Evolutionary conservation across 2,329 filamentous ascomycete species (phyloP).

Genomic region (Ilyonectria robusta): DNA sequence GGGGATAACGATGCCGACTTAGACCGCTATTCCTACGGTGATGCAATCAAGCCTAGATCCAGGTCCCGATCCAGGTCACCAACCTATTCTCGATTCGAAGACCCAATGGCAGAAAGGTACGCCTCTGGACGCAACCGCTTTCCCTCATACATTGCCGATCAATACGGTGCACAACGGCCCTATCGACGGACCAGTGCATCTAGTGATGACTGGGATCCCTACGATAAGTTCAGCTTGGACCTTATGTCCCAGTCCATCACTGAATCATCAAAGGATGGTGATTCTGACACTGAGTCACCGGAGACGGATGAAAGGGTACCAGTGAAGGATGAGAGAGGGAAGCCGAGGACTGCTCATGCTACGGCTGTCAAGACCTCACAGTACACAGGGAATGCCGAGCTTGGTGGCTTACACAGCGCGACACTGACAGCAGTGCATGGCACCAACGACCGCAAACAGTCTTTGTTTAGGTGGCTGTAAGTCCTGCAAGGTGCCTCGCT

Average conservation of each 20-base stretch:
- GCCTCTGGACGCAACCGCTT: slow-evolving; percentile 11
- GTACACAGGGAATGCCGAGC: slow-evolving; percentile 57
- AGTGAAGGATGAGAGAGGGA: slow-evolving; percentile 32
- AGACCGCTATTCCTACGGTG: neutral
- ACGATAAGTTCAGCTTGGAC: slow-evolving; percentile 49
- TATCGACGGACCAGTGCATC: slow-evolving; percentile 33
- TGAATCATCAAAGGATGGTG: slow-evolving; percentile 45
- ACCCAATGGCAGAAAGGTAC: slow-evolving; percentile 12
- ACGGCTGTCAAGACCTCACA: slow-evolving; percentile 51
- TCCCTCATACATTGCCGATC: slow-evolving; percentile 12
- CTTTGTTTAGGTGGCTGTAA: slow-evolving; percentile 60
- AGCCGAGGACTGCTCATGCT: slow-evolving; percentile 33
- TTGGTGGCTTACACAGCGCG: slow-evolving; percentile 53
- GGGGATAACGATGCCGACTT: neutral
- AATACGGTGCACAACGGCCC: slow-evolving; percentile 22
- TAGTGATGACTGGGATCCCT: slow-evolving; percentile 48
- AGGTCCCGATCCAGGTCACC: slow-evolving; percentile 32
- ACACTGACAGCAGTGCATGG: slow-evolving; percentile 55
- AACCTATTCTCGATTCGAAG: slow-evolving; percentile 19
- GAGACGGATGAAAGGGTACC: slow-evolving; percentile 43
- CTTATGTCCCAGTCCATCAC: slow-evolving; percentile 37
- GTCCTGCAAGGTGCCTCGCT: slow-evolving; percentile 1
- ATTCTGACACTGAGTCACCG: slow-evolving; percentile 50
- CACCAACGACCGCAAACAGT: slow-evolving; percentile 47
- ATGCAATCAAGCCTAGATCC: slow-evolving; percentile 20